These are phyloP conservation scores for Sphagnum contortum DNA, from an alignment of 225 moss, liverwort and hornwort genomes.

Conservation along the genomic window DNA sequence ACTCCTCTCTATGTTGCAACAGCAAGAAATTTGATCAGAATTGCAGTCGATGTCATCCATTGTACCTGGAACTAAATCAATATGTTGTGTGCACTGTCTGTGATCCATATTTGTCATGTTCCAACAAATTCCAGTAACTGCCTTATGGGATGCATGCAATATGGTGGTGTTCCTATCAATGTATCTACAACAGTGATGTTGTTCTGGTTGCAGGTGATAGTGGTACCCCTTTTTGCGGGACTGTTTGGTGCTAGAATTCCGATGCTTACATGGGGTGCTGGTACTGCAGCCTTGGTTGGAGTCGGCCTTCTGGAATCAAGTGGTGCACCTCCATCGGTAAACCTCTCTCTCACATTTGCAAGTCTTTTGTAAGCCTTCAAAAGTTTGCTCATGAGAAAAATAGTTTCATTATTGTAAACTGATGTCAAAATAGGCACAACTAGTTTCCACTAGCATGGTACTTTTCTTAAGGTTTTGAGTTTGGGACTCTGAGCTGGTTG, in stretches of 20 bases:
- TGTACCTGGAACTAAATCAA: no score
- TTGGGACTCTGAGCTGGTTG: no score
- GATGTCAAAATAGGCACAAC: not conserved
- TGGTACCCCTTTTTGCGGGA: slow-evolving; percentile 73
- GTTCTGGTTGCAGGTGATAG: slow-evolving; percentile 55
- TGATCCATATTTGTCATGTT: no score
- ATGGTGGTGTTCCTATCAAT: no score
- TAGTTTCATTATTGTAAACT: not conserved
- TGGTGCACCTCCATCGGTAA: slow-evolving; percentile 52
- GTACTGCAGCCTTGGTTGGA: slow-evolving; percentile 53
- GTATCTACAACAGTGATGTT: no score
- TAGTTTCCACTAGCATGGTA: no score
- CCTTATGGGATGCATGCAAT: not conserved
- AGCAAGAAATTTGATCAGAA: no score
- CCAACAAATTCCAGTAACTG: not conserved
- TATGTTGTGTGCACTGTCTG: no score
- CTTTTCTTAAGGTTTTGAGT: no score
- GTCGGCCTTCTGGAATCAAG: slow-evolving; percentile 77
- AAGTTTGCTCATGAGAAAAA: not conserved
- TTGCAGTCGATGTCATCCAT: no score
- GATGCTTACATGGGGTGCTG: slow-evolving; percentile 64
- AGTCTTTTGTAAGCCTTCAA: no score
- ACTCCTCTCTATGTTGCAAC: no score
- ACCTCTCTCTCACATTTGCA: not conserved
- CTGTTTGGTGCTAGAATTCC: slow-evolving; percentile 51